Conservation (phyloP, 257 asterid genomes). For the Verbena officinalis region DNA sequence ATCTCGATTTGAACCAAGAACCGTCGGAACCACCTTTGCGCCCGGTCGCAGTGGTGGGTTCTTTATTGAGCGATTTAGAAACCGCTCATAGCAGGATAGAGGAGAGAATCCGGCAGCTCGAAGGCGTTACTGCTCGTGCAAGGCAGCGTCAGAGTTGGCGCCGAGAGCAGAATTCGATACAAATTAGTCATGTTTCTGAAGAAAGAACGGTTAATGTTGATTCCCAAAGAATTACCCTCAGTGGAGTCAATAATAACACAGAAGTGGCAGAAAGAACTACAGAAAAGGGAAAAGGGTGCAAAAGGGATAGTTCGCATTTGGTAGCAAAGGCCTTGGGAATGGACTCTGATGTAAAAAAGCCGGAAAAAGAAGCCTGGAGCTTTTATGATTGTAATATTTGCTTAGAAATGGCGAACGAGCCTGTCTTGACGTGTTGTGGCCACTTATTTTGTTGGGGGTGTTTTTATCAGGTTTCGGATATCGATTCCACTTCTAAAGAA, state of each 20-base stretch:
- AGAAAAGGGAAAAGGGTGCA: conserved; percentile 40
- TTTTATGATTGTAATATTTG: conserved; percentile 64
- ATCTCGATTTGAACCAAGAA: conserved; percentile 58
- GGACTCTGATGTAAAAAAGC: conserved; percentile 47
- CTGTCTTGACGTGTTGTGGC: conserved; percentile 66
- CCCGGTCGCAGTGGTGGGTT: conserved; percentile 33
- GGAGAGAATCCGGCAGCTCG: conserved; percentile 65
- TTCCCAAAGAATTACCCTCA: conserved; percentile 20
- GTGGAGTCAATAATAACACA: conserved; percentile 22
- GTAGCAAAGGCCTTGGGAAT: conserved; percentile 64
- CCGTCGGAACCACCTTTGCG: conserved; percentile 37
- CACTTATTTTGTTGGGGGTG: conserved; percentile 71
- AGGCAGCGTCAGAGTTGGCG: conserved; percentile 51
- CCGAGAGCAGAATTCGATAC: conserved; percentile 29
- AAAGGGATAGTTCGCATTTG: conserved; percentile 55
- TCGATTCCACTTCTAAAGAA: conserved; percentile 48
- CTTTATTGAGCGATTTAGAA: conserved; percentile 43
- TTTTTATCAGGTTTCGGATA: conserved; percentile 46
- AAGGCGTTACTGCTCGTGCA: conserved; percentile 55
- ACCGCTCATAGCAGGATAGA: conserved; percentile 48
- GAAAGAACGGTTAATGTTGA: conserved; percentile 25
- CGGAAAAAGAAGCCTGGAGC: conserved; percentile 37
- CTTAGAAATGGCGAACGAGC: conserved; percentile 55
- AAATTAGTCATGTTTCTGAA: conserved; percentile 18
- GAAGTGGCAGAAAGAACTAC: conserved; percentile 25